Conservation (phyloP, 2,329 filamentous ascomycete genomes). For the Meredithiella fracta region DNA sequence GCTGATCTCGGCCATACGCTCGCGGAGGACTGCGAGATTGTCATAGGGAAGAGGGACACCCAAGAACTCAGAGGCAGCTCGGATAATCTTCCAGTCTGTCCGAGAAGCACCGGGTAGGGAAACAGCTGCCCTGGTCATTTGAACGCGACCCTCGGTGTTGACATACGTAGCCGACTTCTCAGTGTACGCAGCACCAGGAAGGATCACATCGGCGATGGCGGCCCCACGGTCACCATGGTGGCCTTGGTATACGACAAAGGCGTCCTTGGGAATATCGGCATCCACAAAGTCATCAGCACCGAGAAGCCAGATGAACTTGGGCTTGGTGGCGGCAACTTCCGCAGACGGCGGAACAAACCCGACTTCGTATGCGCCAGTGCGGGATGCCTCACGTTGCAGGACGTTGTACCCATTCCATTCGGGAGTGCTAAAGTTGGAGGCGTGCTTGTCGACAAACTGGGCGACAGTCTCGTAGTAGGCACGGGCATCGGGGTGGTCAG, state of each 20-base stretch:
- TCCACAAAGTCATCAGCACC: conserved; percentile 82
- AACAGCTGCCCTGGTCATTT: conserved; percentile 82
- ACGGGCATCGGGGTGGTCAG: conserved; percentile 81
- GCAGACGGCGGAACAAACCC: conserved; percentile 80
- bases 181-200: conserved; percentile 89
- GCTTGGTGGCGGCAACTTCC: conserved; percentile 64
- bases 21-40: conserved; percentile 71
- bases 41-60: conserved; percentile 80
- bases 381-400: conserved; percentile 81
- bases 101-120: conserved; percentile 76
- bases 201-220: conserved; percentile 80
- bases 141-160: conserved; percentile 93
- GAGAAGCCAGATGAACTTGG: conserved; percentile 94
- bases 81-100: conserved; percentile 98
- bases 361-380: conserved; percentile 85
- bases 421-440: conserved; percentile 66
- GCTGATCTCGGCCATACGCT: conserved; percentile 90
- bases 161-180: conserved; percentile 94
- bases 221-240: conserved; percentile 93
- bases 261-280: conserved; percentile 80
- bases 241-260: conserved; percentile 94
- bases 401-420: conserved; percentile 99
- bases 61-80: conserved; percentile 81
- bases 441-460: conserved; percentile 82
- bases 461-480: conserved; percentile 86